Evolutionary conservation across 257 asterid genomes (phyloP), one percentile per base, ranked within the genome.

Genomic region (Capsicum baccatum): DNA sequence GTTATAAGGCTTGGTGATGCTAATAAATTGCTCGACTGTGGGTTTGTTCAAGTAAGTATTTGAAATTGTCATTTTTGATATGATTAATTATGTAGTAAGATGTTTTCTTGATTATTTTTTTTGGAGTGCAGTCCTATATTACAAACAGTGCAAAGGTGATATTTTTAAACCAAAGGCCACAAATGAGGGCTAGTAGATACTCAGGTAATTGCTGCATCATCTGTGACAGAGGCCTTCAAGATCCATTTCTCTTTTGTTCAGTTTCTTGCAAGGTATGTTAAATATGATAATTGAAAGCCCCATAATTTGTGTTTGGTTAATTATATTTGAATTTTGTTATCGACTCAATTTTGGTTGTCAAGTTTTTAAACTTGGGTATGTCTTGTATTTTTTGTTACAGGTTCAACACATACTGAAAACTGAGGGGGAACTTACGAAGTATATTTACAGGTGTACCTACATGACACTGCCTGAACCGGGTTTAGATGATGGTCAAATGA

Each of bases 211-310:
- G 71, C 69, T 93, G 97, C 89, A 33, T 85, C 71, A 87, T 88
- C 59, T 91, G 97, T 81, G 89, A 86, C 70, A 86, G 97, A 60
- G 90, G 69, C 16, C 89, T 93, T 84, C 93, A 89, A 54, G 89
- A 88, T 6, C 78, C 92, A 0, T 89, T 26, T 66, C 88, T 86
- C 87, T 93, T 85, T 88, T 93, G 99, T 85, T 94, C 94, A 13
- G 70, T 96, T 55, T 89, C 83, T 8, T 96, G 99, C 98, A 96
- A 96, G 99, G 98, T 96, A 21, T 83, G 52, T 59, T 42, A n/a
- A 68, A 16, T 42, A 42, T 69, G 79, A 4, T 42, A 19, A 44
- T 74, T 50, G 19, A 4, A 48, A 6, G 9, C 19, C 1, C 5
- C 2, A 10, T 3, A 26, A 54, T 9, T 52, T 2, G 6, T 52